Conservation (phyloP, 108 stramenopile species). For the Chaetoceros muelleri region DNA sequence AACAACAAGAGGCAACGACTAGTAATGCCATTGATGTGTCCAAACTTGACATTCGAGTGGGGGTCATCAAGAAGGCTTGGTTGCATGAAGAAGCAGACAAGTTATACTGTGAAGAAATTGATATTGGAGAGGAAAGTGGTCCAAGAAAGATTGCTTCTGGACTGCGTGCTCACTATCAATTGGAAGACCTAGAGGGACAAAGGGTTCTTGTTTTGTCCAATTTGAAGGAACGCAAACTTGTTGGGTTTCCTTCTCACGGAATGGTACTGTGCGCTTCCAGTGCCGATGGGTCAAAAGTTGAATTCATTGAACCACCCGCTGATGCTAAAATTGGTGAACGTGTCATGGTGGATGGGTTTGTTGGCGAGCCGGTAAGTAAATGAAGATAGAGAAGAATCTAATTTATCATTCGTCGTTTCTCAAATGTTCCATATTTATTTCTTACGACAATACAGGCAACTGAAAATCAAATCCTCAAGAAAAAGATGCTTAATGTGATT, state of each 20-base stretch:
- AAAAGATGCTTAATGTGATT: constrained; percentile 82
- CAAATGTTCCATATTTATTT: too few relatives aligned
- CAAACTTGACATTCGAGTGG: constrained; percentile 72
- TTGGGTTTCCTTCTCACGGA: constrained; percentile 74
- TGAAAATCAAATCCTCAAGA: constrained; percentile 78
- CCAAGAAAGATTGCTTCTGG: constrained; percentile 84
- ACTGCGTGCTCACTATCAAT: constrained; percentile 56
- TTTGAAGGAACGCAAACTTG: constrained; percentile 77
- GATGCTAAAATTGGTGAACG: constrained; percentile 70
- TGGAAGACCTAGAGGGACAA: constrained; percentile 62
- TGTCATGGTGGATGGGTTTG: constrained; percentile 58
- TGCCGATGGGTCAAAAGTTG: constrained; percentile 58
- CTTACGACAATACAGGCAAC: constrained; percentile 20
- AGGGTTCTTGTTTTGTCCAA: constrained; percentile 85
- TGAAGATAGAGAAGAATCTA: too few relatives aligned
- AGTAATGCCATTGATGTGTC: constrained; percentile 37
- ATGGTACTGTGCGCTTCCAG: constrained; percentile 87
- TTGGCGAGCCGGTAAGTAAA: constrained; percentile 28
- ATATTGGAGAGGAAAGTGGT: constrained; percentile 72
- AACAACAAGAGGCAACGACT: constrained; percentile 4
- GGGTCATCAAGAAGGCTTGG: constrained; percentile 76
- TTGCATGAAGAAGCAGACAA: constrained; percentile 84
- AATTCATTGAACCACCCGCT: constrained; percentile 73
- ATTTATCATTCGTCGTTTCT: too few relatives aligned
- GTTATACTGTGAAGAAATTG: constrained; percentile 91